Evolutionary conservation across 176 grass and related monocot species (phyloP).

Genomic region (Bolboschoenus planiculmis): DNA sequence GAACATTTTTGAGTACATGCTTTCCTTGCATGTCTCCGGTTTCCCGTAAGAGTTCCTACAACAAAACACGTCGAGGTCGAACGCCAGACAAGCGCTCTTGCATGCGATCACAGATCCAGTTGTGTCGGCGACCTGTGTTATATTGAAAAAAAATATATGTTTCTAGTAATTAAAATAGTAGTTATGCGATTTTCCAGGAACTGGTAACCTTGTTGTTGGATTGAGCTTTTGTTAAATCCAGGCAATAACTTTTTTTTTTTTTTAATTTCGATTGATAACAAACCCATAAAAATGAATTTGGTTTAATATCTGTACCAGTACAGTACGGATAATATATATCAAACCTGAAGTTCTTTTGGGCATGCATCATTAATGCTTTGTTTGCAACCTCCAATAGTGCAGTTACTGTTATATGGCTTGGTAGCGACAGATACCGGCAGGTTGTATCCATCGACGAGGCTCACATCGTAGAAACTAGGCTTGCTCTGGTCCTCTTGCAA

Average conservation of each 20-base stretch:
- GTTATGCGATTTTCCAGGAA: not conserved
- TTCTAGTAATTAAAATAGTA: too few species aligned
- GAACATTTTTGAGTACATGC: constrained; percentile 69
- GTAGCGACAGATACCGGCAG: constrained; percentile 55
- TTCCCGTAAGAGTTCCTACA: constrained; percentile 64
- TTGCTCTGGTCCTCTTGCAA: constrained; percentile 34
- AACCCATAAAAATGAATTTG: not conserved
- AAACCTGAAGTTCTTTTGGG: constrained; percentile 56
- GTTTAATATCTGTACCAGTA: not conserved
- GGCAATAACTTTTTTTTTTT: too few species aligned
- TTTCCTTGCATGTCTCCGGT: constrained; percentile 48
- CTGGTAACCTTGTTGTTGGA: too few species aligned
- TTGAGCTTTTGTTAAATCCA: not conserved
- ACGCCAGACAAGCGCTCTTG: constrained; percentile 86
- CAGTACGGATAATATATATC: not conserved
- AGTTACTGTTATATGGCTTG: constrained; percentile 15
- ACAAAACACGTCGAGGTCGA: constrained; percentile 62
- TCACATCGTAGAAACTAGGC: constrained; percentile 77
- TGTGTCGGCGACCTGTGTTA: constrained; percentile 5
- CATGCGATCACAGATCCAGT: constrained; percentile 44
- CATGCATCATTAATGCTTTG: constrained; percentile 57
- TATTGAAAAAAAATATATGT: not conserved
- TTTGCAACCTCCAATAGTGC: constrained; percentile 49
- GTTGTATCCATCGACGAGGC: constrained; percentile 91
- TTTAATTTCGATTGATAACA: not conserved